Evolutionary conservation across 352 stramenopile genomes (phyloP).

Genomic region (Phytophthora pinifolia): DNA sequence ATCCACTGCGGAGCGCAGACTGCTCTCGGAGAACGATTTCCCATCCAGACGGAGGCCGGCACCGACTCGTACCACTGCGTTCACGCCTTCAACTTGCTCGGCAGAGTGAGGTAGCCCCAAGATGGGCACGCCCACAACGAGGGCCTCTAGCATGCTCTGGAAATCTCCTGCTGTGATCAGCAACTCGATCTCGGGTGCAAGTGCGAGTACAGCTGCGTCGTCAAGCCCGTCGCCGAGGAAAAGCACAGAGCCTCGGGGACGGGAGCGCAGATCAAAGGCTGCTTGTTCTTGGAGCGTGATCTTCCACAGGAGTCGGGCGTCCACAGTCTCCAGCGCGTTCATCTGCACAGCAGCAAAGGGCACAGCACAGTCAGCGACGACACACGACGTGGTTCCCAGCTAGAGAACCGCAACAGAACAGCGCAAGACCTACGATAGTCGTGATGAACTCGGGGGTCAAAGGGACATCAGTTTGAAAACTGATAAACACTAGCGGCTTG

Average conservation of each 20-base stretch:
- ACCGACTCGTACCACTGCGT: slow-evolving; percentile 55
- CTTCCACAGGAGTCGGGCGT: slow-evolving; percentile 60
- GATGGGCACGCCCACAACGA: slow-evolving; percentile 60
- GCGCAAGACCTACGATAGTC: slow-evolving; percentile 40
- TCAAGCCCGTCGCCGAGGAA: slow-evolving; percentile 52
- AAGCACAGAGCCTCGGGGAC: slow-evolving; percentile 46
- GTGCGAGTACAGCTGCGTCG: slow-evolving; percentile 45
- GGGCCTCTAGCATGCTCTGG: slow-evolving; percentile 58
- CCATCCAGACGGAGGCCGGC: slow-evolving; percentile 46
- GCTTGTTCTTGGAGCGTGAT: slow-evolving; percentile 57
- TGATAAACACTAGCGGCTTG: slow-evolving; percentile 60
- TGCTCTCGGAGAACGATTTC: slow-evolving; percentile 35
- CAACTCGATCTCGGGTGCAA: slow-evolving; percentile 42
- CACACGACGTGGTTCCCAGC: not conserved
- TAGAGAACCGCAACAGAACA: slow-evolving; percentile 3
- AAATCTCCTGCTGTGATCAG: slow-evolving; percentile 68
- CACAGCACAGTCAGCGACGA: slow-evolving; percentile 14
- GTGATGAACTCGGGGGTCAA: slow-evolving; percentile 58
- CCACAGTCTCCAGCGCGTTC: slow-evolving; percentile 52
- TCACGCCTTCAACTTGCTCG: slow-evolving; percentile 74
- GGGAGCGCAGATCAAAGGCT: slow-evolving; percentile 55
- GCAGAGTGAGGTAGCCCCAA: slow-evolving; percentile 72
- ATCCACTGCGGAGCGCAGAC: slow-evolving; percentile 35
- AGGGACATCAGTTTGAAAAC: slow-evolving; percentile 47
- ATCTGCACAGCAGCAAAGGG: slow-evolving; percentile 29